Evolutionary conservation across 1,139 yeast species (phyloP).

Genomic region (Hemisphaericaspora xylofermentans): DNA sequence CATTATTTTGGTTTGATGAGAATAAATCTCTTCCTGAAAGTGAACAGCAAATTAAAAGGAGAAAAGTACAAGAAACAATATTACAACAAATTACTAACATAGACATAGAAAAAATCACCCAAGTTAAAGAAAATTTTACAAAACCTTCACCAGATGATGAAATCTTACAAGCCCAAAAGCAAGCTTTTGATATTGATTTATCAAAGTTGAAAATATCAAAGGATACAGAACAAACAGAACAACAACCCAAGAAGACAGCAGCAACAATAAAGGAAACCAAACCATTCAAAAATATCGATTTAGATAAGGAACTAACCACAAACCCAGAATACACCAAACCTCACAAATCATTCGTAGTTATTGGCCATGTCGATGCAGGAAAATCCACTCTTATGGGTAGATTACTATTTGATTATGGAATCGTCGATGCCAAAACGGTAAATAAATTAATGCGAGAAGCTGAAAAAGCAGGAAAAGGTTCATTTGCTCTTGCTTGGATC

Average conservation of each 20-base stretch:
- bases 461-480: slow-evolving; percentile 79
- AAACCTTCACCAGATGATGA: slow-evolving; percentile 85
- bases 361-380: slow-evolving; percentile 98
- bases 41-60: slow-evolving; percentile 22
- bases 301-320: slow-evolving; percentile 36
- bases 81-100: slow-evolving; percentile 42
- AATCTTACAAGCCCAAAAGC: slow-evolving; percentile 59
- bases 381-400: slow-evolving; percentile 95
- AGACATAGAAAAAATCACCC: slow-evolving; percentile 40
- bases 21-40: slow-evolving; percentile 5
- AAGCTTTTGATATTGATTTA: slow-evolving; percentile 46
- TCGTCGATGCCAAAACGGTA: slow-evolving; percentile 74
- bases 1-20: slow-evolving; percentile 19
- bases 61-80: slow-evolving; percentile 21
- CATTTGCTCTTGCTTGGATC: slow-evolving; percentile 96
- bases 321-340: slow-evolving; percentile 50
- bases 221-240: slow-evolving; percentile 7
- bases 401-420: slow-evolving; percentile 74
- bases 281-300: slow-evolving; percentile 40
- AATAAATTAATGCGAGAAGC: slow-evolving; percentile 80
- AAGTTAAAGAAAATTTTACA: slow-evolving; percentile 56
- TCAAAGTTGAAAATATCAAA: slow-evolving; percentile 24
- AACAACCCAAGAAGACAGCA: slow-evolving; percentile 11
- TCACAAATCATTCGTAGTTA: slow-evolving; percentile 74
- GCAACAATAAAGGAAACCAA: slow-evolving; percentile 30